phyloP scores from a whole-genome alignment of 2,329 filamentous ascomycete genomes.

The Aspergillus awamori region DNA sequence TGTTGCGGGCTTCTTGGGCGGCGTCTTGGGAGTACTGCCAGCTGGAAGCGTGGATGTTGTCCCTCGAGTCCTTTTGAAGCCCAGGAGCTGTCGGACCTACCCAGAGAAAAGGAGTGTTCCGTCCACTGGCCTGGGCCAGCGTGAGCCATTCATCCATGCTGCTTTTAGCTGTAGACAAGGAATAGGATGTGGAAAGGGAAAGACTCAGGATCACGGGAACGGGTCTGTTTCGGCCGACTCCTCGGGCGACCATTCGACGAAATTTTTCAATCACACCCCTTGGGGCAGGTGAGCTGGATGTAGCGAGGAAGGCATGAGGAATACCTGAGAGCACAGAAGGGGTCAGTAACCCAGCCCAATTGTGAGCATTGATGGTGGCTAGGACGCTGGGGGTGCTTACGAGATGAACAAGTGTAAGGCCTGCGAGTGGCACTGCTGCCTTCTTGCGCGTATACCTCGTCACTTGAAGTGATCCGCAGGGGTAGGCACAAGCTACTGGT shows the following conservation, averaged over 20 bases:
- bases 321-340: conserved; percentile 28
- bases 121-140: conserved; percentile 38
- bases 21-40: conserved; percentile 47
- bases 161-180: conserved; percentile 30
- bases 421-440: conserved; percentile 12
- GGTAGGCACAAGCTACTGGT: conserved; percentile 34
- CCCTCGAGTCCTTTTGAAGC: conserved; percentile 35
- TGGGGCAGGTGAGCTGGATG: conserved; percentile 35
- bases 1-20: conserved; percentile 33
- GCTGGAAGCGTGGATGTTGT: conserved; percentile 36
- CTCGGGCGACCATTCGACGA: conserved; percentile 32
- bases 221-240: conserved; percentile 39
- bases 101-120: conserved; percentile 48
- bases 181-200: conserved; percentile 36
- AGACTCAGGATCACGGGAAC: conserved; percentile 46
- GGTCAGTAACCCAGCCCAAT: background rate
- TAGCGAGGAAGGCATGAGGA: conserved; percentile 42
- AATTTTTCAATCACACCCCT: conserved; percentile 33
- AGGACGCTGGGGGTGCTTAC: conserved; percentile 21
- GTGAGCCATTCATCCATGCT: conserved; percentile 47
- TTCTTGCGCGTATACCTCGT: conserved; percentile 24
- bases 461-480: conserved; percentile 30
- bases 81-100: conserved; percentile 45
- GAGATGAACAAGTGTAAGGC: conserved; percentile 24
- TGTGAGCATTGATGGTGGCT: conserved; percentile 8